Evolutionary conservation across 768 basidiomycete species (phyloP).

Genomic region (Xanthoconium stramineum): DNA sequence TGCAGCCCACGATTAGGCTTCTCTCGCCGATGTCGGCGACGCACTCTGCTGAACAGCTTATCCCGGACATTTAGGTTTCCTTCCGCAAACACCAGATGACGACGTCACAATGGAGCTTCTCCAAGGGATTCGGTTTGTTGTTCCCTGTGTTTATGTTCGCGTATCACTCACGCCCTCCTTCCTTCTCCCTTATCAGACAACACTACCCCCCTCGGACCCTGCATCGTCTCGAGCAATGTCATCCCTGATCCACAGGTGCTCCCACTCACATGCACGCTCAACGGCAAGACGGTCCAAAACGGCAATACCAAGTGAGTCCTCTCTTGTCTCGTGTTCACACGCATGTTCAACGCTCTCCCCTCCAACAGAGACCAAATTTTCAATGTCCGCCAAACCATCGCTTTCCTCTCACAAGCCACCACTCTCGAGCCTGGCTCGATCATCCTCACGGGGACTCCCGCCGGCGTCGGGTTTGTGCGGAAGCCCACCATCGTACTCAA

Average conservation of each 20-base stretch:
- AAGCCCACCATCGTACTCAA: constrained; percentile 69
- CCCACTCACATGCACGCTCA: constrained; percentile 60
- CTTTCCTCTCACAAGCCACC: constrained; percentile 81
- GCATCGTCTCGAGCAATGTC: constrained; percentile 61
- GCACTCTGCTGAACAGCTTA: not conserved
- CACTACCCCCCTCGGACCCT: constrained; percentile 72
- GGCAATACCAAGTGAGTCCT: constrained; percentile 64
- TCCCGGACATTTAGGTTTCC: constrained; percentile 43
- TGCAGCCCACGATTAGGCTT: not conserved
- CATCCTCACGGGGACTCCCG: constrained; percentile 81
- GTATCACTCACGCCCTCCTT: not conserved
- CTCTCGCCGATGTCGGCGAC: not conserved
- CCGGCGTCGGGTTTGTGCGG: constrained; percentile 77
- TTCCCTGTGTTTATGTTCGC: not conserved
- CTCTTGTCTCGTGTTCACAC: not conserved
- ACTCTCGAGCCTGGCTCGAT: constrained; percentile 79
- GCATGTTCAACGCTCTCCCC: not conserved
- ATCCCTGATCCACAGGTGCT: constrained; percentile 68
- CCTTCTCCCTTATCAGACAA: constrained; percentile 27
- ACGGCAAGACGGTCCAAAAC: constrained; percentile 67
- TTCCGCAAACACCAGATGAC: constrained; percentile 81
- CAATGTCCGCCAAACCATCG: constrained; percentile 68
- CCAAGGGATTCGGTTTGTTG: constrained; percentile 74
- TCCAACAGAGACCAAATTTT: constrained; percentile 73
- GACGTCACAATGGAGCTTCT: constrained; percentile 84